Percentiles rank a stretch among this genome's conserved stretches.
Conservation (phyloP, 768 basidiomycete species). For the Megacollybia marginata region DNA sequence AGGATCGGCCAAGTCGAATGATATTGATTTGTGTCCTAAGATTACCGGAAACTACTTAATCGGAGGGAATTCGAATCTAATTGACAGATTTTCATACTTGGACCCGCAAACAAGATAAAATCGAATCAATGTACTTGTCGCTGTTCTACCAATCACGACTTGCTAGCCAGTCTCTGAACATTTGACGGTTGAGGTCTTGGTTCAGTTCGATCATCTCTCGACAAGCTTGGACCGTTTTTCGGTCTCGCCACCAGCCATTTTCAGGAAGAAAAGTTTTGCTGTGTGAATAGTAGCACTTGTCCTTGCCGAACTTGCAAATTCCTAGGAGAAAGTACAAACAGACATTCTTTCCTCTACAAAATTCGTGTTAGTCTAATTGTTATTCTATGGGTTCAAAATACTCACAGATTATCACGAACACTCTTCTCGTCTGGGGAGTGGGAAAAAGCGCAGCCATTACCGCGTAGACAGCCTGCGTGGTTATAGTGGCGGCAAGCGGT, state of each 20-base stretch:
- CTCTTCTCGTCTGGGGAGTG: conserved; percentile 52
- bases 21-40: too few relatives aligned
- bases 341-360: conserved; percentile 43
- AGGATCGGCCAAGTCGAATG: too few relatives aligned
- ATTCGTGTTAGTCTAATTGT: neutral
- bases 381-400: conserved; percentile 2
- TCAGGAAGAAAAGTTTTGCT: conserved; percentile 28
- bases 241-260: conserved; percentile 32
- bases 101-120: too few relatives aligned
- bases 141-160: too few relatives aligned
- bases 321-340: conserved; percentile 34
- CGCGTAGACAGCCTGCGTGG: conserved; percentile 39
- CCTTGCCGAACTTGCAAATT: conserved; percentile 28
- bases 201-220: too few relatives aligned
- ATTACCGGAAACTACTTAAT: too few relatives aligned
- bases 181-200: too few relatives aligned
- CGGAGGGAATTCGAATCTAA: too few relatives aligned
- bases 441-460: conserved; percentile 34
- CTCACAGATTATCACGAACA: conserved; percentile 49
- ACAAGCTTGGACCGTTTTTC: too few relatives aligned
- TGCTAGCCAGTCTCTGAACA: too few relatives aligned
- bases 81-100: too few relatives aligned
- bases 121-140: too few relatives aligned
- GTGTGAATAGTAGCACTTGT: conserved; percentile 36
- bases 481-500: conserved; percentile 53